phyloP scores from a whole-genome alignment of 345 rosid species.

The Fremontodendron californicum region DNA sequence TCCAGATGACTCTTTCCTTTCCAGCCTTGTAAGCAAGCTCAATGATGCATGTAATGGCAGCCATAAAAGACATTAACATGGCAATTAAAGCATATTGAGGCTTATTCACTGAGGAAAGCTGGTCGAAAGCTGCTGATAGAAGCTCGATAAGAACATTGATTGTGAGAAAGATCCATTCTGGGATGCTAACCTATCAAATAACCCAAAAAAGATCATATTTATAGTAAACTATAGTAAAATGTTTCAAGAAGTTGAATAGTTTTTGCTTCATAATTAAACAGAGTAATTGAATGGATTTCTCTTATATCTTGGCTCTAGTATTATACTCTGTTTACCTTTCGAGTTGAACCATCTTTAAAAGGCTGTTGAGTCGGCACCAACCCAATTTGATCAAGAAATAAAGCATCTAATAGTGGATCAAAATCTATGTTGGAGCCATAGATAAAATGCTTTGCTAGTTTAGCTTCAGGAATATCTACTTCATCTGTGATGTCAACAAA shows the following conservation, averaged over 20 bases:
- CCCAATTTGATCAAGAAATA: background rate
- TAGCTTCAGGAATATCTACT: background rate
- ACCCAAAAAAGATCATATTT: background rate
- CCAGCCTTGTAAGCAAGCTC: conserved; percentile 14
- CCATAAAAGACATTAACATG: conserved; percentile 17
- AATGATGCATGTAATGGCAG: background rate
- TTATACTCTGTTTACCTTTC: background rate
- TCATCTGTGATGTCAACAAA: background rate
- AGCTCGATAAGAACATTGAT: conserved; percentile 11
- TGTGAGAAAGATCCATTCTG: conserved; percentile 6
- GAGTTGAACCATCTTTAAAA: background rate
- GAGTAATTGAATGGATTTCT: background rate
- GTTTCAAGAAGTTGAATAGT: background rate
- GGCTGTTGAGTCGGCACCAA: background rate
- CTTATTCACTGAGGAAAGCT: conserved; percentile 7
- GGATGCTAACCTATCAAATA: background rate
- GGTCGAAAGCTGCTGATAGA: conserved; percentile 15
- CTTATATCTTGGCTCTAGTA: background rate
- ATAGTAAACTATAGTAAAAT: background rate
- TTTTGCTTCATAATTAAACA: background rate
- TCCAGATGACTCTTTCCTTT: conserved; percentile 7
- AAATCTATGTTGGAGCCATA: background rate
- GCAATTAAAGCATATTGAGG: conserved; percentile 2
- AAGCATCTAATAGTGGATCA: background rate
- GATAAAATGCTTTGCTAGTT: background rate